A percentile compares a stretch with the other conserved stretches of the same genome.
These are phyloP conservation scores for Ceratocystis colombiana DNA, from an alignment of 2,329 filamentous ascomycete genomes.

Conservation along the genomic window DNA sequence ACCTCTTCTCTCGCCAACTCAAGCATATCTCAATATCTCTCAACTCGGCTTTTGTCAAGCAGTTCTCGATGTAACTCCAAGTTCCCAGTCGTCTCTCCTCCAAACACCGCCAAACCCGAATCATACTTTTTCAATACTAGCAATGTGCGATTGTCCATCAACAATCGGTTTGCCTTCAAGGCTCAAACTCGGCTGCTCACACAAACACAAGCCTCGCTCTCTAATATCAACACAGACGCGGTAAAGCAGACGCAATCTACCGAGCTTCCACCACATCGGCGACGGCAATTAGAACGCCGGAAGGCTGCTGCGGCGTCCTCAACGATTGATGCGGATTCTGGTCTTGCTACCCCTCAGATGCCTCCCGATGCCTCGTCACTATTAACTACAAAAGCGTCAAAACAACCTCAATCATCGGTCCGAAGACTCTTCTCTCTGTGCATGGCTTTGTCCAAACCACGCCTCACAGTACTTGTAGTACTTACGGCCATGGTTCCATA, in stretches of 20 bases:
- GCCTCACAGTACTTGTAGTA: constrained; percentile 81
- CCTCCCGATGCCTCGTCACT: constrained; percentile 46
- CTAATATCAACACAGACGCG: background rate
- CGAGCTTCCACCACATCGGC: constrained; percentile 24
- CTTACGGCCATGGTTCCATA: constrained; percentile 86
- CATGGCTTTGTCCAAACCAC: constrained; percentile 89
- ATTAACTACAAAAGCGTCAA: constrained; percentile 44
- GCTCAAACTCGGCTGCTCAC: constrained; percentile 18
- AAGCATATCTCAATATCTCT: background rate
- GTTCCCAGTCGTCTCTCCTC: background rate
- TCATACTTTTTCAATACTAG: constrained; percentile 23
- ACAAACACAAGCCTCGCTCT: constrained; percentile 6
- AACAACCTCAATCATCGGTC: constrained; percentile 42
- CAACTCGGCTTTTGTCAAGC: constrained; percentile 1
- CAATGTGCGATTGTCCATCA: constrained; percentile 18
- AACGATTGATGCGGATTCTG: constrained; percentile 17
- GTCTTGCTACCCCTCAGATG: constrained; percentile 31
- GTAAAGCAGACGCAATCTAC: background rate
- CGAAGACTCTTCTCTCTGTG: constrained; percentile 66
- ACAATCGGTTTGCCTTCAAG: constrained; percentile 22
- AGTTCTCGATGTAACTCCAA: constrained; percentile 12
- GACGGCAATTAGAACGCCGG: constrained; percentile 25
- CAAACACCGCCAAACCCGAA: constrained; percentile 3
- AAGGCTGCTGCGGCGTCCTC: constrained; percentile 21
- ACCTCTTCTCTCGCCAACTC: background rate